Base-by-base conservation (phyloP, 1,284 basidiomycete species). In the Cutaneotrichosporon cavernicola region DNA sequence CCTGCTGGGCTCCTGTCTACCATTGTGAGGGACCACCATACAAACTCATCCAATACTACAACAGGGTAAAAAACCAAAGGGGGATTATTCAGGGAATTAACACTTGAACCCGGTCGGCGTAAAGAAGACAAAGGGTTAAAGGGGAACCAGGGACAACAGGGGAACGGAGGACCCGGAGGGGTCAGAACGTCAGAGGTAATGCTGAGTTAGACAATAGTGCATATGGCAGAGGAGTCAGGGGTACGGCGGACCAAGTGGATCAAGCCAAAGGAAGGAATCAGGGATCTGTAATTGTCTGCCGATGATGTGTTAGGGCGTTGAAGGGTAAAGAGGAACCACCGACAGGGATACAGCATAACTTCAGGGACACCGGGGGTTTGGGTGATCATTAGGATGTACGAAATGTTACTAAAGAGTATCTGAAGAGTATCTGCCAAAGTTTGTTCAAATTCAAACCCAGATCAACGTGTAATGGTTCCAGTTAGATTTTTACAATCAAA, bases 201-300 rank as follows among this genome's bases (percentile, higher is more conserved):
- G 8, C 34, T 3, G 1, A 36, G 11, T 13, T 13, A 36, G 11
- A 2, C 34, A 36, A 5, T 13, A 34, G 34, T 36, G 4, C 11
- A 18, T 46, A 26, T 26, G 26, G 26, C 26, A 3, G 9, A 14
- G 13, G 13, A 5, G 8, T 40, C 38, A 40, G 38, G 38, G 38
- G 5, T 14, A 14, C 11, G 38, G 38, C 6, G 38, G 38, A 40
- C 38, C 38, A 40, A 40, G 43, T n/a, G 43, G 43, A n/a, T 46
- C 43, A 46, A 46, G 43, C 43, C 43, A 46, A 46, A 43, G 40
- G 40, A 9, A 36, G 43, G 43, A n/a, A 46, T 46, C 43, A 46
- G 43, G 43, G 43, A 7, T 18, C 2, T 4, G 5, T 4, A 2
- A n/a, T 46, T 1, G 18, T 16, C 18, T 46, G 43, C 43, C 16